phyloP scores from a whole-genome alignment of 2,329 filamentous ascomycete species.

The Tolypocladium pustulatum region DNA sequence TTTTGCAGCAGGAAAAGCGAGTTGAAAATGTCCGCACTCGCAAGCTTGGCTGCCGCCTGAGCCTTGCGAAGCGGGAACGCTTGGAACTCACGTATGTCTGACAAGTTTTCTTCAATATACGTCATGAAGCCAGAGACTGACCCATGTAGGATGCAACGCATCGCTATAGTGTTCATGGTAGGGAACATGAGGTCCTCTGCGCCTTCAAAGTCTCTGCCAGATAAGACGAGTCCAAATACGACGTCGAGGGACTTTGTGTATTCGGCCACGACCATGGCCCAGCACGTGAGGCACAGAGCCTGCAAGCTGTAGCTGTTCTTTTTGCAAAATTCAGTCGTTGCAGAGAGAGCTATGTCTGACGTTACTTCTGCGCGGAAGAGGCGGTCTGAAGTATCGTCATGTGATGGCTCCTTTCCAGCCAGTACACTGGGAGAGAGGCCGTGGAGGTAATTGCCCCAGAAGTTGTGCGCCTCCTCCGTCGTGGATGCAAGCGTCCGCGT shows the following conservation, averaged over 20 bases:
- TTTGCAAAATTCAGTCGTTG: conserved; percentile 49
- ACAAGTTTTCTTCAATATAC: conserved; percentile 63
- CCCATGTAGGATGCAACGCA: conserved; percentile 65
- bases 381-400: not conserved
- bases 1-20: conserved; percentile 46
- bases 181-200: conserved; percentile 66
- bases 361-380: conserved; percentile 7
- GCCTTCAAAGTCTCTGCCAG: conserved; percentile 67
- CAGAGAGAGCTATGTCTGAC: not conserved
- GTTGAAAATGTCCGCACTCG: conserved; percentile 36
- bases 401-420: not conserved
- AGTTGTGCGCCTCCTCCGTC: conserved; percentile 27
- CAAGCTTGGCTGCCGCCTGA: conserved; percentile 30
- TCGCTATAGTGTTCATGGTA: conserved; percentile 80
- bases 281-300: conserved; percentile 64
- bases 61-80: conserved; percentile 67
- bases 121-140: conserved; percentile 51
- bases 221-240: conserved; percentile 72
- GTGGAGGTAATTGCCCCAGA: conserved; percentile 63
- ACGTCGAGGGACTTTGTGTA: conserved; percentile 59
- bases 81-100: conserved; percentile 58
- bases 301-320: conserved; percentile 61
- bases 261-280: conserved; percentile 59
- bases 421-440: conserved; percentile 31
- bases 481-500: conserved; percentile 8